Evolutionary conservation across 768 basidiomycete genomes (phyloP), one percentile per base, ranked within the genome.

Genomic region (Suillus alpinus): DNA sequence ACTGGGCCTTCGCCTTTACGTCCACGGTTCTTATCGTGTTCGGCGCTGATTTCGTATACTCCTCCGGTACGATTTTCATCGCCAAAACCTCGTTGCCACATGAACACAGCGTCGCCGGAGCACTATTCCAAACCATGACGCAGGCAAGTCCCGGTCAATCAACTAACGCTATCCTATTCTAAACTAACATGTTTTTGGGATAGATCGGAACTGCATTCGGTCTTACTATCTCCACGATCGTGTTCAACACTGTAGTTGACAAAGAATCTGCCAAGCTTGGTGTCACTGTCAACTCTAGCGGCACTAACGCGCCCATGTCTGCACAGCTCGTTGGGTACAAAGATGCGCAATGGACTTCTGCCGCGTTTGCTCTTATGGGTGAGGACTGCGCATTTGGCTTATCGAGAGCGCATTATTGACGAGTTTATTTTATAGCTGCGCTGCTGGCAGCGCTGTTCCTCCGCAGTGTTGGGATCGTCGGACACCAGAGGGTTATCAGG

Each of bases 1-100:
- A 86, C 65, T 93, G 91, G 92, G 88, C 87, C 1, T 88, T 80
- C 60, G 86, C 84, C 6, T 93, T 93, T 72, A 88, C 90, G 0
- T 82, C 86, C 1, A 81, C 88, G 0, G 73, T 84, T 43, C 60
- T 88, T 49, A 74, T 82, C 23, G 91, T 92, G 14, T 80, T 91
- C 51, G 92, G 92, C 20, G 89, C 85, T 1, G 92, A 93, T 67
- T 90, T 93, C 63, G 84, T 89, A 2, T 92, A 85, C 66, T 76
- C 91, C 0, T 75, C 85, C 0, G 92, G 91, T 2, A 88, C 88
- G 6, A 74, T 93, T 16, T 93, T 88, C 65, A 82, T 91, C 46
- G 87, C 90, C 3, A 88, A 86, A 66, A 78, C 88, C 10, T 80
- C 84, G 2, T 70, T 80, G 1, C 85, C 84, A 3, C 79, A 88